These are phyloP conservation scores for Exophiala phaeomuriformis DNA, from an alignment of 2,329 filamentous ascomycete species.

Conservation along the genomic window DNA sequence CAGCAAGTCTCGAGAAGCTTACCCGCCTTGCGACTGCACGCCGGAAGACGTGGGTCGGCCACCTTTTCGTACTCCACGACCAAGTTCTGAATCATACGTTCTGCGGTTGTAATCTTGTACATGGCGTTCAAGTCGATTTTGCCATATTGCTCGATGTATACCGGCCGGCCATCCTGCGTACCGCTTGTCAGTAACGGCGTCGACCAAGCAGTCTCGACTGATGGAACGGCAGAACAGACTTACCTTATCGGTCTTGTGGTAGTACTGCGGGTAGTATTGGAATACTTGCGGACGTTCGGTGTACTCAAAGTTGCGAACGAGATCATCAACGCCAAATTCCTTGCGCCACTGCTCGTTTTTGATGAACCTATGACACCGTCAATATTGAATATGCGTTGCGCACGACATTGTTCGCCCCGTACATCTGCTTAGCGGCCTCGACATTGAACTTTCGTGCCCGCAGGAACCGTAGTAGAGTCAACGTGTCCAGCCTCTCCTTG, in stretches of 20 bases:
- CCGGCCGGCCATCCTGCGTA: constrained; percentile 77
- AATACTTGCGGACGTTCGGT: constrained; percentile 75
- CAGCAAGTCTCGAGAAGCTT: constrained; percentile 94
- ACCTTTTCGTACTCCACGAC: constrained; percentile 97
- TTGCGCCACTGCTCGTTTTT: constrained; percentile 87
- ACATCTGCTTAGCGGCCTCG: constrained; percentile 78
- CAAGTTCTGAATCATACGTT: constrained; percentile 94
- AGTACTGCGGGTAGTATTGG: constrained; percentile 95
- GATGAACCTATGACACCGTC: constrained; percentile 60
- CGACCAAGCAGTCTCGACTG: neutral
- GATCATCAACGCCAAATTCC: constrained; percentile 74
- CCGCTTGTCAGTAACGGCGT: constrained; percentile 2
- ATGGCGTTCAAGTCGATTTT: constrained; percentile 84
- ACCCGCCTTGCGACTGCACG: constrained; percentile 86
- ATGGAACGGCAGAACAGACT: constrained; percentile 10
- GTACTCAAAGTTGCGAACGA: constrained; percentile 77
- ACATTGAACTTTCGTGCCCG: constrained; percentile 94
- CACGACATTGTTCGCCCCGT: constrained; percentile 34
- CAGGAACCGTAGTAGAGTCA: constrained; percentile 88
- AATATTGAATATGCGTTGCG: neutral
- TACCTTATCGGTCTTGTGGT: constrained; percentile 69
- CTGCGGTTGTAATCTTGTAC: constrained; percentile 84
- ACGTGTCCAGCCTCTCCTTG: constrained; percentile 78
- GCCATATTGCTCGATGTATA: constrained; percentile 95
- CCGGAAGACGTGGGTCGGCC: constrained; percentile 83